These are phyloP conservation scores for Linderniella brevidens DNA, from an alignment of 257 asterid genomes.

Conservation along the genomic window DNA sequence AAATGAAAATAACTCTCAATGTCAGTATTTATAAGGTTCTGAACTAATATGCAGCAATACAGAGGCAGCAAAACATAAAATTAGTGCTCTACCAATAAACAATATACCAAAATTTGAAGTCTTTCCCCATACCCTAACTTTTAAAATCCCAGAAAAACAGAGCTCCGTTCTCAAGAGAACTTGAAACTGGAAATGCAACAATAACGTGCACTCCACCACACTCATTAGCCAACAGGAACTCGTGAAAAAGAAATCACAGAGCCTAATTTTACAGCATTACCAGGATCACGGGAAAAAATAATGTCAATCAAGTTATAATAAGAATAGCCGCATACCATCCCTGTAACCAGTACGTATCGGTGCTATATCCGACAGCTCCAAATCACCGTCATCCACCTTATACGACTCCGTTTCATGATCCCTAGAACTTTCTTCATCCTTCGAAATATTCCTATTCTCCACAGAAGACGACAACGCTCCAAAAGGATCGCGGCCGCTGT, in stretches of 20 bases:
- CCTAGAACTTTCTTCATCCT: slow-evolving; percentile 12
- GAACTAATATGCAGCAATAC: no score
- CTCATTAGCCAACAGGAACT: no score
- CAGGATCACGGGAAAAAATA: slow-evolving; percentile 1
- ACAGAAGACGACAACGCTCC: slow-evolving; percentile 26
- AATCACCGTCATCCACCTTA: slow-evolving; percentile 20
- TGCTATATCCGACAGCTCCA: slow-evolving; percentile 29
- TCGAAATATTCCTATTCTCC: slow-evolving; percentile 25
- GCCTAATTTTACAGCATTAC: neutral
- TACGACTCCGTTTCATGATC: slow-evolving; percentile 9
- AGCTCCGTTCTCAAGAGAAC: no score
- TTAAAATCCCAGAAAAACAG: no score
- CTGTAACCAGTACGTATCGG: slow-evolving; percentile 29
- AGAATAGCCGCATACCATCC: slow-evolving; percentile 25
- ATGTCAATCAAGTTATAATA: neutral
- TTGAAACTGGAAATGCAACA: neutral
- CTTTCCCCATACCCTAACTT: no score
- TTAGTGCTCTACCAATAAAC: no score
- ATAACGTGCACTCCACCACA: slow-evolving; percentile 1
- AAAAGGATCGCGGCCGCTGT: no score
- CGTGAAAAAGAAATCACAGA: no score
- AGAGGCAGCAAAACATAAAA: no score
- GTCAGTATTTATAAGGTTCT: no score
- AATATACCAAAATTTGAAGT: no score
- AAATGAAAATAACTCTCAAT: no score